phyloP scores from a whole-genome alignment of 495 filamentous ascomycete species.

The Podospora pseudopauciseta region DNA sequence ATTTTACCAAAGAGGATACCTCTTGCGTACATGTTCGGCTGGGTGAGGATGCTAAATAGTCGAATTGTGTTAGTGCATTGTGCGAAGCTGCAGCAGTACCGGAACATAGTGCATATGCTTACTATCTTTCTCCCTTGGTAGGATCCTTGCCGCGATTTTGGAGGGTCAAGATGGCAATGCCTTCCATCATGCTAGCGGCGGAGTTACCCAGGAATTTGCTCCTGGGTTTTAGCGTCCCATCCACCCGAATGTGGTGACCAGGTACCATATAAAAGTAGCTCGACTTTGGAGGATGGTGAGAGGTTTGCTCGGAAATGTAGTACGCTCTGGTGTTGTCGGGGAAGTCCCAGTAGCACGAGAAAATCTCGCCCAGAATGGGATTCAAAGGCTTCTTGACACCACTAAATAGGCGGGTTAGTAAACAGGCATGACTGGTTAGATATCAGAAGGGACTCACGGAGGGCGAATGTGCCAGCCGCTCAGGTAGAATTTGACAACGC shows the following conservation, averaged over 20 bases:
- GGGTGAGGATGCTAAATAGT: constrained; percentile 69
- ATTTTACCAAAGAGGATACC: constrained; percentile 98
- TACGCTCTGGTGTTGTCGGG: constrained; percentile 80
- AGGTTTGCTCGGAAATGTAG: constrained; percentile 91
- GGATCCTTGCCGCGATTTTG: constrained; percentile 67
- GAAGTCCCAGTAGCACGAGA: constrained; percentile 95
- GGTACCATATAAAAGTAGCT: constrained; percentile 99
- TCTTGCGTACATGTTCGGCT: constrained; percentile 98
- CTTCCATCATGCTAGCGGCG: constrained; percentile 97
- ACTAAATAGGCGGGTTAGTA: constrained; percentile 44
- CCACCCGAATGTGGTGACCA: constrained; percentile 89
- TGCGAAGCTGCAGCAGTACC: background rate
- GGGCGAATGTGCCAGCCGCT: constrained; percentile 99
- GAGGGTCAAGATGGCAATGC: constrained; percentile 80
- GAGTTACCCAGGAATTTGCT: constrained; percentile 97
- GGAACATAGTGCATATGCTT: constrained; percentile 34
- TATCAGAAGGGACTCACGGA: constrained; percentile 57
- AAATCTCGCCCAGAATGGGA: constrained; percentile 92
- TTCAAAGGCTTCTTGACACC: constrained; percentile 99
- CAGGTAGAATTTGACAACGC: constrained; percentile 95
- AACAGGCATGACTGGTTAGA: background rate
- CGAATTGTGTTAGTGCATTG: constrained; percentile 8
- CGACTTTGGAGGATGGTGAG: constrained; percentile 96
- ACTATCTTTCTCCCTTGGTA: constrained; percentile 82
- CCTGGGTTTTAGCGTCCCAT: constrained; percentile 92